phyloP scores from a whole-genome alignment of 441 rosid genomes.

The Adansonia madagascariensis region DNA sequence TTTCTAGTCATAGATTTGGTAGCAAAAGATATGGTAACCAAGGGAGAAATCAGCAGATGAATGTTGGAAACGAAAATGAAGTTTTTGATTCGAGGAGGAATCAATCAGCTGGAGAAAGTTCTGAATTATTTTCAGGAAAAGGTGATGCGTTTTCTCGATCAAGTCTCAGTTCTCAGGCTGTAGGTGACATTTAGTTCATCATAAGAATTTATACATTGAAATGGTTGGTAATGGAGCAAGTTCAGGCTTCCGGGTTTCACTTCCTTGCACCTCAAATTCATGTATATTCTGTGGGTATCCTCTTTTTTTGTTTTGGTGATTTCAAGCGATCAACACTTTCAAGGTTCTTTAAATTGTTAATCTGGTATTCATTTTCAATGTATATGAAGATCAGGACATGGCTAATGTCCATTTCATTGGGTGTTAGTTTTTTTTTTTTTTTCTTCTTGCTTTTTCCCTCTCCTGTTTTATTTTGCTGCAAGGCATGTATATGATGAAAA shows the following conservation, averaged over 20 bases:
- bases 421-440: slow-evolving; percentile 25
- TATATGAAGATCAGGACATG: slow-evolving; percentile 35
- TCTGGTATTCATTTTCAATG: slow-evolving; percentile 27
- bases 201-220: slow-evolving; percentile 1
- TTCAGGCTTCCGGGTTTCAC: slow-evolving; percentile 31
- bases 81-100: slow-evolving; percentile 32
- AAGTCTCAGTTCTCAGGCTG: slow-evolving; percentile 30
- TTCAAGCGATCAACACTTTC: slow-evolving; percentile 23
- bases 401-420: slow-evolving; percentile 38
- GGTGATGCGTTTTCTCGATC: slow-evolving; percentile 28
- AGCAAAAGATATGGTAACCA: slow-evolving; percentile 39
- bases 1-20: slow-evolving; percentile 45
- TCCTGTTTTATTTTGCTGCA: slow-evolving; percentile 28
- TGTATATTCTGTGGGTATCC: slow-evolving; percentile 33
- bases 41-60: slow-evolving; percentile 32
- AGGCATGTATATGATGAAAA: slow-evolving; percentile 32
- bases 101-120: slow-evolving; percentile 41
- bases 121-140: slow-evolving; percentile 34
- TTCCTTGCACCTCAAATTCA: slow-evolving; percentile 33
- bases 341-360: slow-evolving; percentile 29
- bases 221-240: slow-evolving; percentile 29
- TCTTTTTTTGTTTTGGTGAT: slow-evolving; percentile 25
- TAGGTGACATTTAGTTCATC: slow-evolving; percentile 27
- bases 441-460: background rate
- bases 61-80: slow-evolving; percentile 29